phyloP scores from a whole-genome alignment of 495 filamentous ascomycete species.

The Poronia punctata region DNA sequence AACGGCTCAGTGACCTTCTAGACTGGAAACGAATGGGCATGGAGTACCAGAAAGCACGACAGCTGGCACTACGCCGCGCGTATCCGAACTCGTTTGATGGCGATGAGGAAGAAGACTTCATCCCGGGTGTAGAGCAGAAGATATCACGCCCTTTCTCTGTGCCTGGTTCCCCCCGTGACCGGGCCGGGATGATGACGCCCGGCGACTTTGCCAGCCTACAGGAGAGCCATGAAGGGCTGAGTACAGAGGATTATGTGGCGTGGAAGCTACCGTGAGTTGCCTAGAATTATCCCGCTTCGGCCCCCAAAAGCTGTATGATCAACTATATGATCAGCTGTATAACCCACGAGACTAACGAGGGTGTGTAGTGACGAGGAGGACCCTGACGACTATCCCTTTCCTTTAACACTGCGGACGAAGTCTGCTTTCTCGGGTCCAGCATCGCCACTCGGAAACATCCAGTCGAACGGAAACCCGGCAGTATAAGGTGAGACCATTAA shows the following conservation, averaged over 20 bases:
- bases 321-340: neutral
- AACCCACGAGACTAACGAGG: slow-evolving; percentile 11
- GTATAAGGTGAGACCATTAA: neutral
- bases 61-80: slow-evolving; percentile 83
- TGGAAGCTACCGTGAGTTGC: slow-evolving; percentile 95
- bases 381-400: slow-evolving; percentile 87
- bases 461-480: slow-evolving; percentile 32
- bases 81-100: slow-evolving; percentile 80
- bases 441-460: slow-evolving; percentile 31
- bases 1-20: slow-evolving; percentile 85
- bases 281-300: neutral
- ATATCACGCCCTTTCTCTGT: slow-evolving; percentile 88
- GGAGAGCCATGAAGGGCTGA: slow-evolving; percentile 86
- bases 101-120: slow-evolving; percentile 71
- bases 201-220: slow-evolving; percentile 95
- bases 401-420: slow-evolving; percentile 64
- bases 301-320: neutral
- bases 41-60: slow-evolving; percentile 97
- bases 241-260: slow-evolving; percentile 93
- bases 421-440: slow-evolving; percentile 20
- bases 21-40: slow-evolving; percentile 99
- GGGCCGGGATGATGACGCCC: slow-evolving; percentile 97
- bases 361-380: slow-evolving; percentile 81
- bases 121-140: slow-evolving; percentile 85
- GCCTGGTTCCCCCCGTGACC: slow-evolving; percentile 83